Conservation (phyloP, 805 yeast species). For the Kurtzmaniella cleridarum region DNA sequence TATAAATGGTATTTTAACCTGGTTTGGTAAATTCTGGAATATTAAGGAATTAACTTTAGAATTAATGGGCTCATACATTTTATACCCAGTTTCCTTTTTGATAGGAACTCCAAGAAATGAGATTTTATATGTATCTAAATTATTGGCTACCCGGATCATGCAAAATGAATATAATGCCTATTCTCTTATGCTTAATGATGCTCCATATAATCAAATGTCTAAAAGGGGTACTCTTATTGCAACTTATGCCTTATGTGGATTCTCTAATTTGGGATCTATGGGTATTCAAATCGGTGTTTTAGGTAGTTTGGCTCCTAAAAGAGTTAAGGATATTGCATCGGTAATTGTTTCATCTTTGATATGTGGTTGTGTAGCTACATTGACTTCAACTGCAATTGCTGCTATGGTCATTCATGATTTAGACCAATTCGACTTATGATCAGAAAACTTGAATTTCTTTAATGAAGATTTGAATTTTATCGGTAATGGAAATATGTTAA, state of each 20-base stretch:
- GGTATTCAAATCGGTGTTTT: constrained; percentile 60
- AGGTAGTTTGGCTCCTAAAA: constrained; percentile 45
- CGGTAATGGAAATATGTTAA: too few species aligned
- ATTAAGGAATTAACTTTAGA: constrained; percentile 47
- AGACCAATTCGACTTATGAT: constrained; percentile 12
- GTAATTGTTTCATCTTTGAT: constrained; percentile 45
- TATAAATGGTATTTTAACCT: constrained; percentile 48
- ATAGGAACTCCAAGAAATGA: constrained; percentile 52
- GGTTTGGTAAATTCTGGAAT: constrained; percentile 63
- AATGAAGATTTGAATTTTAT: too few species aligned
- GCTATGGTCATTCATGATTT: constrained; percentile 58
- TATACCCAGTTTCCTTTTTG: constrained; percentile 57
- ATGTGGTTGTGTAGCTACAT: constrained; percentile 50
- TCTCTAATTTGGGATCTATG: constrained; percentile 56
- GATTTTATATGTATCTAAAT: constrained; percentile 43
- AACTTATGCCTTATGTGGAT: constrained; percentile 59
- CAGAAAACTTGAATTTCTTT: background rate
- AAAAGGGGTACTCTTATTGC: constrained; percentile 51
- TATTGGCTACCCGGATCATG: constrained; percentile 52
- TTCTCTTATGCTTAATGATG: constrained; percentile 31
- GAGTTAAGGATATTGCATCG: constrained; percentile 42
- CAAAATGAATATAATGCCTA: constrained; percentile 61
- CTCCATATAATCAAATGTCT: constrained; percentile 43
- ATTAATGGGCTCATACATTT: constrained; percentile 50
- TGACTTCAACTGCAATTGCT: constrained; percentile 53